Conservation (phyloP, 2,329 filamentous ascomycete species). For the Cladosporium austrohemisphaericum region DNA sequence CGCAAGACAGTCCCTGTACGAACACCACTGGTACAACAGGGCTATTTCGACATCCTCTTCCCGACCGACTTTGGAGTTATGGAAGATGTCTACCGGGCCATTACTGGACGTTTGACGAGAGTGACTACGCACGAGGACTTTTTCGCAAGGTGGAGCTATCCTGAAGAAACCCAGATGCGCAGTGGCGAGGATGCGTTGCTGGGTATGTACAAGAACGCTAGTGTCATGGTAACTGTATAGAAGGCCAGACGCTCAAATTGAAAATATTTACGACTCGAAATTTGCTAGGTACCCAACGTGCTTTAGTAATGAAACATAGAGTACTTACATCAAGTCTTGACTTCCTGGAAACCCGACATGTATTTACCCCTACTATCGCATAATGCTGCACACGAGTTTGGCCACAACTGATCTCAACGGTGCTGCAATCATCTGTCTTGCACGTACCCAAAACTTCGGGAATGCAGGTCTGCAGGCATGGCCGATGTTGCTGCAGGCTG, state of each 20-base stretch:
- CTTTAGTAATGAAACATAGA: too few species aligned
- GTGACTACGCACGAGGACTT: slow-evolving; percentile 88
- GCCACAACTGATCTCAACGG: too few species aligned
- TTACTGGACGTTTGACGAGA: slow-evolving; percentile 86
- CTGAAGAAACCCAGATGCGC: slow-evolving; percentile 82
- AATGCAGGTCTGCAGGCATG: too few species aligned
- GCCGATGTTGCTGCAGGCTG: not conserved
- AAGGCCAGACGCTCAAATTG: too few species aligned
- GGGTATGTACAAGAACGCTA: slow-evolving; percentile 93
- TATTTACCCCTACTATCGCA: too few species aligned
- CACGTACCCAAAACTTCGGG: too few species aligned
- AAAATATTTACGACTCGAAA: too few species aligned
- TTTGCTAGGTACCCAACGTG: too few species aligned
- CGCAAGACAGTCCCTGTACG: slow-evolving; percentile 82
- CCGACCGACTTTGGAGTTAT: slow-evolving; percentile 90
- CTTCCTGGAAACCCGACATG: too few species aligned
- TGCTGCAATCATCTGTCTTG: too few species aligned
- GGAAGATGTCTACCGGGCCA: slow-evolving; percentile 85
- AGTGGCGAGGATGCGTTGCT: slow-evolving; percentile 92
- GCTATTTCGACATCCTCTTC: slow-evolving; percentile 98
- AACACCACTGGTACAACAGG: slow-evolving; percentile 93
- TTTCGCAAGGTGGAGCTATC: slow-evolving; percentile 80
- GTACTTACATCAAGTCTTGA: too few species aligned
- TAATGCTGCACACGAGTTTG: too few species aligned
- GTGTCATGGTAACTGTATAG: slow-evolving; percentile 80